Evolutionary conservation across 2,329 filamentous ascomycete genomes (phyloP), one percentile per base, ranked within the genome.

Genomic region (Leptographium flavum): DNA sequence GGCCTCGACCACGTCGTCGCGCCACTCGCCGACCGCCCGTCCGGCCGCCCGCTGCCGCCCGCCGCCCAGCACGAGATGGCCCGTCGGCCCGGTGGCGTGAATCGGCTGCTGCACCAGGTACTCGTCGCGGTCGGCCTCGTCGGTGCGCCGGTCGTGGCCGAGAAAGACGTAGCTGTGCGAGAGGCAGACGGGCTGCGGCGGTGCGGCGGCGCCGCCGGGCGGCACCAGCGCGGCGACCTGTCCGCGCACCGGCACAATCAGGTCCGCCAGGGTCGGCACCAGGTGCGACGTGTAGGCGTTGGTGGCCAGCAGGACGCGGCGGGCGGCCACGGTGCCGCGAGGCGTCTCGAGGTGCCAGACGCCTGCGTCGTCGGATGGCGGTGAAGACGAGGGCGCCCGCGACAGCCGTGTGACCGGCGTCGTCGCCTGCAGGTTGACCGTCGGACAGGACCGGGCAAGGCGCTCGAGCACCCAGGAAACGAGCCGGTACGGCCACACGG

Each of bases 241-340:
- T 1, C 84, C 87, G 22, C 83, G 70, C 2, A 83, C 79, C 0
- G 88, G 88, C 3, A 88, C 75, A 50, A 94, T 82, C 9, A 87
- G 68, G 51, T 79, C 75, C 9, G 73, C 67, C 53, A 90, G 81
- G 30, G 65, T 57, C 0, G 84, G 84, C 2, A 90, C 64, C 4
- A 94, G 68, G 49, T 79, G 71, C 1, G 84, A 85, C 0, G 86
- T 88, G 60, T 94, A 93, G 4, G 69, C 88, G 57, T 94, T 94
- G 1, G 83, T 90, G 5, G 85, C 82, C 15, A 94, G 71, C 17
- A 94, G 69, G 19, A 94, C 74, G 30, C 74, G 70, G 13, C 66
- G 63, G 1, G 86, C 69, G 0, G 58, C 58, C 45, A 93, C 70
- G 36, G 62, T 65, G n/a, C 87, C 87, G 21, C 86, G 76, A 0